Percentiles rank a stretch among this genome's conserved stretches.
Conservation (phyloP, 805 yeast species). For the Monosporozyma siamensis region DNA sequence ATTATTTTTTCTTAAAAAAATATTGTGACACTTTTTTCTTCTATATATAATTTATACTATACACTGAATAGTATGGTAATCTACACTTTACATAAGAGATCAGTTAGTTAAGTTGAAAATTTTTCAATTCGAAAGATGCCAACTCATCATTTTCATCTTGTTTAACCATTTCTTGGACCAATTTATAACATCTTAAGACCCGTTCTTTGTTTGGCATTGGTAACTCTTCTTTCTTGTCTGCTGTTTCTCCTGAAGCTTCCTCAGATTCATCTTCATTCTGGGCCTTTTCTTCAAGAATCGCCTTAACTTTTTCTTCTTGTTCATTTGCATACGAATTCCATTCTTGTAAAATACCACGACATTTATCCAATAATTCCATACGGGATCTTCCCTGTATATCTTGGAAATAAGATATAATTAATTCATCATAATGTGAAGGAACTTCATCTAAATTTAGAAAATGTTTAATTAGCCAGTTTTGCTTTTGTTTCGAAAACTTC, state of each 20-base stretch:
- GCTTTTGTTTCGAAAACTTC: slow-evolving; percentile 32
- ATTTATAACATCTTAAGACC: slow-evolving; percentile 15
- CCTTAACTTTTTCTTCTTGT: slow-evolving; percentile 18
- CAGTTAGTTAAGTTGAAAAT: slow-evolving; percentile 9
- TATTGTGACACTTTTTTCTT: too few relatives aligned
- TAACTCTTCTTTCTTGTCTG: slow-evolving; percentile 8
- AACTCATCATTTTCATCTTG: slow-evolving; percentile 1
- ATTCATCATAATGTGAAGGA: slow-evolving; percentile 21
- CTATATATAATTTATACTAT: too few relatives aligned
- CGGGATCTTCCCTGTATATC: slow-evolving; percentile 21
- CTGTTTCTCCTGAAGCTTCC: slow-evolving; percentile 8
- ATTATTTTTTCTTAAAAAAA: too few relatives aligned
- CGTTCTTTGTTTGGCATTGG: slow-evolving; percentile 19
- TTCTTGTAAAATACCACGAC: slow-evolving; percentile 12
- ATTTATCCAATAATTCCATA: slow-evolving; percentile 15
- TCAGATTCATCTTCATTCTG: slow-evolving; percentile 7
- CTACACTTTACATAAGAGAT: neutral
- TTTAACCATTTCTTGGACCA: slow-evolving; percentile 12
- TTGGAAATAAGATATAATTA: slow-evolving; percentile 25
- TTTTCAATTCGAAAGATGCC: slow-evolving; percentile 8
- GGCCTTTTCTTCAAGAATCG: slow-evolving; percentile 13
- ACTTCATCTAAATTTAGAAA: slow-evolving; percentile 21
- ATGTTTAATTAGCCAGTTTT: slow-evolving; percentile 30
- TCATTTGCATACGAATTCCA: slow-evolving; percentile 23
- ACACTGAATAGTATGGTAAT: neutral